Evolutionary conservation across 192 early-diverging fungal species (phyloP).

Genomic region (Coemansia asiatica): DNA sequence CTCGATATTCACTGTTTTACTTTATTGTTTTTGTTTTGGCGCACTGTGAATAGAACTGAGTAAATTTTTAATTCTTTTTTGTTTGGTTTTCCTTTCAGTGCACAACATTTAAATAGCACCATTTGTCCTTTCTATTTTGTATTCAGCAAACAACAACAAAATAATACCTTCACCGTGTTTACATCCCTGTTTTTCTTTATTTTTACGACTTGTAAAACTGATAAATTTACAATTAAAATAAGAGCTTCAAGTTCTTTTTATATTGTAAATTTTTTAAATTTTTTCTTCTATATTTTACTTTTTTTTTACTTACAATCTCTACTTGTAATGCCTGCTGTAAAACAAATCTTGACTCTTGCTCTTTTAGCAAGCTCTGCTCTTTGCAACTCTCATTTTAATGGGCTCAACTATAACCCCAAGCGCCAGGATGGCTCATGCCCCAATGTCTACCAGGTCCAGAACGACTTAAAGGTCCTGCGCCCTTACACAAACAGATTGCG

Average conservation of each 20-base stretch:
- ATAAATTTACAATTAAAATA: too few species aligned
- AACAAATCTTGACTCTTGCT: conserved; percentile 3
- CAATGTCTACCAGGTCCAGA: conserved; percentile 58
- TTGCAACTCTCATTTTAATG: conserved; percentile 47
- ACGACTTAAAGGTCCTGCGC: conserved; percentile 58
- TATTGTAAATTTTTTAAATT: neutral
- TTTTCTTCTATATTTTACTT: neutral
- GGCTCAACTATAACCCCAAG: conserved; percentile 62
- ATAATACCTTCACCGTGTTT: too few species aligned
- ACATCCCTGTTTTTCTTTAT: too few species aligned
- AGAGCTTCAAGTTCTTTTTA: too few species aligned
- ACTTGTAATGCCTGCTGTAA: conserved; percentile 5
- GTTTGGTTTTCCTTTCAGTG: too few species aligned
- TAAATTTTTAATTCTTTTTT: too few species aligned
- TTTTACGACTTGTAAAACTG: too few species aligned
- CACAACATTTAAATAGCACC: too few species aligned
- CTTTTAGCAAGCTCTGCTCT: conserved; percentile 18
- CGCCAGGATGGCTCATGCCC: conserved; percentile 57
- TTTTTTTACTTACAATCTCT: neutral
- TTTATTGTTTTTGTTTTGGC: too few species aligned
- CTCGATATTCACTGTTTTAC: too few species aligned
- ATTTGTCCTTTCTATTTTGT: neutral
- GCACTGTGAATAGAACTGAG: too few species aligned
- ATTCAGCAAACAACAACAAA: too few species aligned
- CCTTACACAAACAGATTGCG: conserved; percentile 58